Evolutionary conservation across 2,329 filamentous ascomycete genomes (phyloP).

Genomic region (Diaporthe humulicola): DNA sequence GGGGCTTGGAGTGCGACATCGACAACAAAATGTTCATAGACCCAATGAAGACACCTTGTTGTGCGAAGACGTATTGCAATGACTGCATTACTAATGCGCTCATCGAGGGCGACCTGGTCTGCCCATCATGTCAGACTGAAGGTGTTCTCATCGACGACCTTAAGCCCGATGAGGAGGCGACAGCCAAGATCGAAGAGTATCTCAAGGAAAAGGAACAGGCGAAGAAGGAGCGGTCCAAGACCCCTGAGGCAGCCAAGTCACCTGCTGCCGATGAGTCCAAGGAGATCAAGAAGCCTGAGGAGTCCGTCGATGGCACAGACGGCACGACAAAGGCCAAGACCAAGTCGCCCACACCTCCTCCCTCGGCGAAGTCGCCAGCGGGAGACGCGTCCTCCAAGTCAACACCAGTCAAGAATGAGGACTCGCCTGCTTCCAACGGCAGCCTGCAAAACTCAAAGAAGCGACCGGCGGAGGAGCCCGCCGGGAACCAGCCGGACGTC

Average conservation of each 20-base stretch:
- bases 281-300: slow-evolving; percentile 50
- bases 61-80: slow-evolving; percentile 98
- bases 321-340: slow-evolving; percentile 50
- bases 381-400: slow-evolving; percentile 46
- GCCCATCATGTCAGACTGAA: slow-evolving; percentile 90
- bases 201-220: slow-evolving; percentile 69
- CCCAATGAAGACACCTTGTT: slow-evolving; percentile 99
- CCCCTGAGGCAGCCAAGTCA: slow-evolving; percentile 54
- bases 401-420: slow-evolving; percentile 46
- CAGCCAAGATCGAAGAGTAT: slow-evolving; percentile 83
- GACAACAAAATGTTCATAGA: slow-evolving; percentile 99
- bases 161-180: slow-evolving; percentile 82
- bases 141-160: slow-evolving; percentile 95
- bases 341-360: slow-evolving; percentile 49
- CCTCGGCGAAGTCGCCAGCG: slow-evolving; percentile 48
- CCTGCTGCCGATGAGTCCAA: slow-evolving; percentile 45
- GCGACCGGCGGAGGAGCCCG: slow-evolving; percentile 81
- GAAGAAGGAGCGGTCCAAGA: slow-evolving; percentile 63
- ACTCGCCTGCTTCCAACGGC: slow-evolving; percentile 45
- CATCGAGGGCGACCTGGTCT: slow-evolving; percentile 97
- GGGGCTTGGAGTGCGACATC: slow-evolving; percentile 91
- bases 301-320: slow-evolving; percentile 54
- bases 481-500: slow-evolving; percentile 74
- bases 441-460: slow-evolving; percentile 73
- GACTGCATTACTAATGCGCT: slow-evolving; percentile 99